A percentile compares a stretch with the other conserved stretches of the same genome.
Conservation (phyloP, 2,329 filamentous ascomycete species). For the Aureobasidium sp. region DNA sequence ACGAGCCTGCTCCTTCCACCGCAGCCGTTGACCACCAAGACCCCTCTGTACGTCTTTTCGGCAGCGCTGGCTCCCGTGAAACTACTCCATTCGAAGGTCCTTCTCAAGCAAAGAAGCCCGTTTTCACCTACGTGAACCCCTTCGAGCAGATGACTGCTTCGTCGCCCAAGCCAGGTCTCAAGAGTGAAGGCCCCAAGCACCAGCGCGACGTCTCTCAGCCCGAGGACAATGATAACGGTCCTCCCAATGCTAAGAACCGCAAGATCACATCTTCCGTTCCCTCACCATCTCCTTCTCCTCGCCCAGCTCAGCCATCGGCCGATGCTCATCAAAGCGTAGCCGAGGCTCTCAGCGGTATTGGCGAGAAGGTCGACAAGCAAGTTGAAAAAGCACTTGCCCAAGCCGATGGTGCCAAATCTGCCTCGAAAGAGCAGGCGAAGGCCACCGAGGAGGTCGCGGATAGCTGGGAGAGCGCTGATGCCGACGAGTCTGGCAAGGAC, state of each 20-base stretch:
- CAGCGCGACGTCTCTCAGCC: conserved; percentile 33
- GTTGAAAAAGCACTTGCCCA: conserved; percentile 60
- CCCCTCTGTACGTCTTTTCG: conserved; percentile 25
- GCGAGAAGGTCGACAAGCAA: conserved; percentile 51
- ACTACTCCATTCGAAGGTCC: conserved; percentile 34
- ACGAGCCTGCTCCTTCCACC: conserved; percentile 32
- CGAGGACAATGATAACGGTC: conserved; percentile 22
- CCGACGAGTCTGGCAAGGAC: conserved; percentile 61
- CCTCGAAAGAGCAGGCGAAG: conserved; percentile 41
- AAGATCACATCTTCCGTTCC: conserved; percentile 26
- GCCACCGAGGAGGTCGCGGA: conserved; percentile 59
- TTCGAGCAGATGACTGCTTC: conserved; percentile 64
- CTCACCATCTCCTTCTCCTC: conserved; percentile 20
- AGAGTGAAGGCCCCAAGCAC: conserved; percentile 29
- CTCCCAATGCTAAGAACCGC: conserved; percentile 30
- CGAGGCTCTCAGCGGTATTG: conserved; percentile 61
- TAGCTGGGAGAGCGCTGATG: conserved; percentile 84
- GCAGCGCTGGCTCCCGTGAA: conserved; percentile 23
- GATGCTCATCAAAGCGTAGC: conserved; percentile 48
- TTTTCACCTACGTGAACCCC: conserved; percentile 66
- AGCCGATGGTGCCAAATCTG: conserved; percentile 39
- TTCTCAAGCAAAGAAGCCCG: conserved; percentile 33
- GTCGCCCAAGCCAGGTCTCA: conserved; percentile 40
- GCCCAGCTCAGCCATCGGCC: conserved; percentile 17
- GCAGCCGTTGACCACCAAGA: conserved; percentile 17